Evolutionary conservation across 495 filamentous ascomycete genomes (phyloP), one percentile per base, ranked within the genome.

Genomic region (Penicillium subrubescens): DNA sequence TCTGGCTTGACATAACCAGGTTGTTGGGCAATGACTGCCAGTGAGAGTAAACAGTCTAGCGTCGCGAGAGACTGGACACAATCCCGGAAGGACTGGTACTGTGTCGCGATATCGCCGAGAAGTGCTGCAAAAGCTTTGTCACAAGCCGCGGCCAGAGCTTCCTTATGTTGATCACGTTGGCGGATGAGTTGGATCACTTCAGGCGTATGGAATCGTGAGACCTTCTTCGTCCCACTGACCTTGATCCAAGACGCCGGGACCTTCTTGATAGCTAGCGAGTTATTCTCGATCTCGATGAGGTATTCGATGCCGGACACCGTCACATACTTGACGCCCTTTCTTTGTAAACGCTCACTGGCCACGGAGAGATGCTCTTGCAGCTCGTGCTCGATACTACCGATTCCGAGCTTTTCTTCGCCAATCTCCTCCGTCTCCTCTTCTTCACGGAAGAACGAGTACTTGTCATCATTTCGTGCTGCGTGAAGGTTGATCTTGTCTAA

Each of bases 171-270:
- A 73, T 99, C 95, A 29, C 95, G 86, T 78, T 98, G 92, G 29
- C 89, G 89, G 31, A 96, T 85, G 55, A 97, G 81, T 52, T 85
- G 83, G 34, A 93, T 83, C 23, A 98, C 93, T 64, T 94, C 88
- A 8, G 96, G 96, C 0, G 96, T 94, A 79, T 99, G 96, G 77
- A 97, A 99, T 57, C 95, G 88, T 3, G 91, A 94, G 11, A 95
- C 77, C 64, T 91, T 93, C 76, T 98, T 97, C 5, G 96, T 99
- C 59, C 93, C 94, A 63, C 87, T 94, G 67, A 97, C 91, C 77
- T 98, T 98, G 41, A 84, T 81, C 95, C 95, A 99, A 5, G 90
- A 94, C 51, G 95, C 94, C 8, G 95, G 95, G 11, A 99, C 91
- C 44, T 89, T 84, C 70, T 91, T 94, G 55, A 97, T 79, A 50